Percentiles rank a stretch among this genome's conserved stretches.
Evolutionary conservation across 768 basidiomycete species (phyloP).

Genomic region (Cantharellus cinnabarinus): DNA sequence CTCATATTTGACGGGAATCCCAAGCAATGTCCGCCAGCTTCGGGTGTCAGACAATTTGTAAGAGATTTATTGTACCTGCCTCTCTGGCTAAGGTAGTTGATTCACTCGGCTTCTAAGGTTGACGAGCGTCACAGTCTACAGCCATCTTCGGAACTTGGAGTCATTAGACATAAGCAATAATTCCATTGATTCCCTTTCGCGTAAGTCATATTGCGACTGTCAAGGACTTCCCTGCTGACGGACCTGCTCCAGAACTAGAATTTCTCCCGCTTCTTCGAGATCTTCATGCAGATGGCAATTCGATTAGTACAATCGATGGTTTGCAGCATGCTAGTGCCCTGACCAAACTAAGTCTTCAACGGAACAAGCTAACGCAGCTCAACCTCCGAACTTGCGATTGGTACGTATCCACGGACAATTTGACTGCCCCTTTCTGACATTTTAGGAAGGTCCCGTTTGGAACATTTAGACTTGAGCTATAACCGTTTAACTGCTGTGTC

Average conservation of each 20-base stretch:
- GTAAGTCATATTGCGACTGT: neutral
- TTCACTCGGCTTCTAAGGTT: constrained; percentile 28
- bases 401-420: constrained; percentile 22
- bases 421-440: neutral
- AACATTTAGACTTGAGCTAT: constrained; percentile 62
- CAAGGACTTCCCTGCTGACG: neutral
- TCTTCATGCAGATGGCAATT: constrained; percentile 76
- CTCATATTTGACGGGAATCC: constrained; percentile 65
- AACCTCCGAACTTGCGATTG: constrained; percentile 48
- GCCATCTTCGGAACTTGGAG: constrained; percentile 70
- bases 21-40: constrained; percentile 48
- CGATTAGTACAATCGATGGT: constrained; percentile 51
- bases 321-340: constrained; percentile 63
- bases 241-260: constrained; percentile 38
- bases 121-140: constrained; percentile 71
- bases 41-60: constrained; percentile 60
- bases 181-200: constrained; percentile 44
- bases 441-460: constrained; percentile 29
- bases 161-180: constrained; percentile 82
- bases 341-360: constrained; percentile 61
- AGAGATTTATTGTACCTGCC: constrained; percentile 11
- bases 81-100: neutral
- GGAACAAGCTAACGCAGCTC: constrained; percentile 42
- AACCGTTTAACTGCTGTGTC: constrained; percentile 42
- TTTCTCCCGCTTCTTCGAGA: constrained; percentile 75